phyloP scores from a whole-genome alignment of 2,329 filamentous ascomycete genomes.

The Cladosporium sp. region DNA sequence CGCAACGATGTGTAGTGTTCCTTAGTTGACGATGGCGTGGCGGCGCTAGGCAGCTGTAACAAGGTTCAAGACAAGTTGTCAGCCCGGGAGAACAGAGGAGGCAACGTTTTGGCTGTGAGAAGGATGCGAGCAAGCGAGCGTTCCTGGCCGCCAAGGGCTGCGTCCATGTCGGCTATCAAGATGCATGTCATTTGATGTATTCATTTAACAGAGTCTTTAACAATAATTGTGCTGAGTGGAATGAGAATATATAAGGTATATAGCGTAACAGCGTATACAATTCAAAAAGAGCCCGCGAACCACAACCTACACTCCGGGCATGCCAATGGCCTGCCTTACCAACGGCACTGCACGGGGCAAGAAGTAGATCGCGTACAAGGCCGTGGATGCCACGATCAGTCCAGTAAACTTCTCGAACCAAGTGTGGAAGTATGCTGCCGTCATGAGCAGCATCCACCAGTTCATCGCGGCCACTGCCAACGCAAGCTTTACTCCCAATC shows the following conservation, averaged over 20 bases:
- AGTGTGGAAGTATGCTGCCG: conserved; percentile 96
- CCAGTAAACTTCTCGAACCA: conserved; percentile 86
- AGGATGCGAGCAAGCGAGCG: background rate
- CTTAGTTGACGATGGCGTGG: conserved; percentile 6
- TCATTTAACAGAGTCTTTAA: background rate
- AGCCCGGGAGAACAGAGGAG: background rate
- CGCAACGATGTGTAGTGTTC: background rate
- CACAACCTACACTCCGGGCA: conserved; percentile 43
- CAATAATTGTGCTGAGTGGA: background rate
- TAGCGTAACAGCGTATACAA: background rate
- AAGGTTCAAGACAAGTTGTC: conserved; percentile 1
- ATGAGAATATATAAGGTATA: background rate
- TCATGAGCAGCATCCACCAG: conserved; percentile 98
- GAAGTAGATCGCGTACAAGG: conserved; percentile 50
- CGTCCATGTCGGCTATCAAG: background rate
- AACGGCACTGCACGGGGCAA: conserved; percentile 47
- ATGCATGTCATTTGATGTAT: background rate
- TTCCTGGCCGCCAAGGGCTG: conserved; percentile 7
- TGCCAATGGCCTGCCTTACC: conserved; percentile 45
- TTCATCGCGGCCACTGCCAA: conserved; percentile 67
- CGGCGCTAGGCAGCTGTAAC: conserved; percentile 1
- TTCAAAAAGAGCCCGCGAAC: no score
- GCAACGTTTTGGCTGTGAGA: conserved; percentile 2
- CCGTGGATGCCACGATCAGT: conserved; percentile 48
- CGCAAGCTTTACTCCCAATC: conserved; percentile 55